Conservation (phyloP, 139 green algal genomes). For the Chlamydomonas incerta region DNA sequence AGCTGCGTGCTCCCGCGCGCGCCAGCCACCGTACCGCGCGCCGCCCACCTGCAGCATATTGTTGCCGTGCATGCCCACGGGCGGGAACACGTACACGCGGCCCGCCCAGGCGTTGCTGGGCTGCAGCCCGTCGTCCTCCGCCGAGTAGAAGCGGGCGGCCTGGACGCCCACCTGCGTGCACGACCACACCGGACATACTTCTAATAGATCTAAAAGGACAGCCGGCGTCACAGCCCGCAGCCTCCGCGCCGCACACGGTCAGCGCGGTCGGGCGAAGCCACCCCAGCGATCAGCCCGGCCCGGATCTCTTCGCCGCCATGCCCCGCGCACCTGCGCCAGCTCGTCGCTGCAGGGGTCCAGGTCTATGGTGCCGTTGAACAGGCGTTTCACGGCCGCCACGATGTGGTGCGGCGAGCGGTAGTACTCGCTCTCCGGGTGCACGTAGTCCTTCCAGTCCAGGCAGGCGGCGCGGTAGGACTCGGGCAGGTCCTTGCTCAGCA, state of each 20-base stretch:
- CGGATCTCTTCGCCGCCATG: no score
- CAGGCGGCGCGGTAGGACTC: conserved; percentile 27
- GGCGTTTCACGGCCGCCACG: not conserved
- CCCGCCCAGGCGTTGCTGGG: conserved; percentile 20
- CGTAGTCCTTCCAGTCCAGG: conserved; percentile 29
- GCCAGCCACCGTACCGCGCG: no score
- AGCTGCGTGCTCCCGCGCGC: no score
- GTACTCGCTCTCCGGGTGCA: conserved; percentile 21
- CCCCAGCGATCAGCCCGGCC: no score
- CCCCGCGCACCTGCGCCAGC: conserved; percentile 39
- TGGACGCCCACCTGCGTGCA: conserved; percentile 30
- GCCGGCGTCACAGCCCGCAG: no score
- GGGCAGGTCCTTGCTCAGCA: conserved; percentile 37
- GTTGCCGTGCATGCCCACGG: conserved; percentile 32
- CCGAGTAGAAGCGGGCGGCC: conserved; percentile 14
- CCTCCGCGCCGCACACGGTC: not conserved
- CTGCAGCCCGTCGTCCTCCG: conserved; percentile 41
- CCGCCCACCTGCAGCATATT: conserved; percentile 32
- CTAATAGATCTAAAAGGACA: no score
- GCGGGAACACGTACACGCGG: conserved; percentile 29
- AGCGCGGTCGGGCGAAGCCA: no score
- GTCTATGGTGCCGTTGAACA: conserved; percentile 28
- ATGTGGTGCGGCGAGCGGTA: conserved; percentile 31
- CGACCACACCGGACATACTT: no score
- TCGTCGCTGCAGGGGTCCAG: conserved; percentile 43